Base-by-base conservation (phyloP, 2,329 filamentous ascomycete genomes). In the Colletotrichum gigasporum region DNA sequence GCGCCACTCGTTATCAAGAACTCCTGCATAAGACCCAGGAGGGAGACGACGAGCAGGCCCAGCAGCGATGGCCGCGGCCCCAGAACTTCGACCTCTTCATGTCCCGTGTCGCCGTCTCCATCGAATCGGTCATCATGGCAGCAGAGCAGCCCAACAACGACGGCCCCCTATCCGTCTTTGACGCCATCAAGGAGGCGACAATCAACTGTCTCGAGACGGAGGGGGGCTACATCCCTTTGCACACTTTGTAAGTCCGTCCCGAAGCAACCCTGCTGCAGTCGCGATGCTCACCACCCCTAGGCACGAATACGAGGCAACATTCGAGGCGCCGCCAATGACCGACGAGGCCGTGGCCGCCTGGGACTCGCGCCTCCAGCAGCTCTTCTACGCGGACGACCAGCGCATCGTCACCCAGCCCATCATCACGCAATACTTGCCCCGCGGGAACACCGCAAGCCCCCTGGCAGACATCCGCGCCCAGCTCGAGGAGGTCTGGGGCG, bases 121-220 rank as follows among this genome's bases (percentile, higher is more conserved):
- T 68, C 24, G 52, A 65, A 18, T 67, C 66, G 10, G 45, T 67
- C 16, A 54, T 66, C 35, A 39, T 64, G 42, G 66, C 65, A n/a
- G 51, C 53, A 8, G 58, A 63, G 45, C 47, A 32, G 16, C n/a
- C 51, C 5, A 57, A 24, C 6, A 39, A 16, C 6, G 34, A 55
- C 16, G 58, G 61, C 11, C 42, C 54, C 10, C 48, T 65, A 18
- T 55, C 59, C 11, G 41, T 53, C 10, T 64, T 68, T 16, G 54
- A 60, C 5, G 53, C 55, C 14, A 39, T 67, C 24, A 37, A 63
- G 16, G 57, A 57, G 14, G 63, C 63, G 14, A 51, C 53, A 5
- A 30, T 20, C 4, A 51, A 56, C 18, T 63, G 57, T 51, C 50
- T 66, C 14, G 45, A 53, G 34, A 54, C 59, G 10, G 58, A 58